Evolutionary conservation across 306 rosid genomes (phyloP).

Genomic region (Acacia confusa): DNA sequence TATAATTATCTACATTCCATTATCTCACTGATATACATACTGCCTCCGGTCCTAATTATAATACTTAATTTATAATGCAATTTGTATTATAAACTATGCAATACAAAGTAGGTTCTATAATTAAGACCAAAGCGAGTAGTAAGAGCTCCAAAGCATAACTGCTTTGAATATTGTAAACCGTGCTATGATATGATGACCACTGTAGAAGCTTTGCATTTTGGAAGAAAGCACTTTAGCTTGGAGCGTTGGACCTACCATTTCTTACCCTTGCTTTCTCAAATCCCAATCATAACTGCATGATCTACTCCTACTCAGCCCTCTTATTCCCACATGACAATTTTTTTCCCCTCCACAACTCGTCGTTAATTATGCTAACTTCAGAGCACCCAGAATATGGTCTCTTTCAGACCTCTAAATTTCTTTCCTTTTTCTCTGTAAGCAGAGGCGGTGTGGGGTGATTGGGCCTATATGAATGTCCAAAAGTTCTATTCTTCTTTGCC

Average conservation of each 20-base stretch:
- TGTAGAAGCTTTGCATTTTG: background rate
- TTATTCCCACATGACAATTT: background rate
- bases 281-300: slow-evolving; percentile 10
- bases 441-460: background rate
- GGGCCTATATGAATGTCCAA: background rate
- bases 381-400: background rate
- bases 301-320: background rate
- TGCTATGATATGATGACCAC: background rate
- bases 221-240: slow-evolving; percentile 10
- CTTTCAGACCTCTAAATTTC: background rate
- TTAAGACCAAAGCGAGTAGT: no score
- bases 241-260: slow-evolving; percentile 1
- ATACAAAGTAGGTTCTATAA: no score
- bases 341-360: no score
- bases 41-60: no score
- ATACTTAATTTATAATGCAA: no score
- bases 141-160: background rate
- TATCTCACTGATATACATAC: background rate
- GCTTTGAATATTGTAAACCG: background rate
- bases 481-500: background rate
- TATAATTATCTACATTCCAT: background rate
- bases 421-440: no score
- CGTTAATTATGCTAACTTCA: no score
- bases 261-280: slow-evolving; percentile 1
- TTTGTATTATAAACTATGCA: no score